Base-by-base conservation (phyloP, 1,284 basidiomycete genomes). In the Xerocomus nothofagi region DNA sequence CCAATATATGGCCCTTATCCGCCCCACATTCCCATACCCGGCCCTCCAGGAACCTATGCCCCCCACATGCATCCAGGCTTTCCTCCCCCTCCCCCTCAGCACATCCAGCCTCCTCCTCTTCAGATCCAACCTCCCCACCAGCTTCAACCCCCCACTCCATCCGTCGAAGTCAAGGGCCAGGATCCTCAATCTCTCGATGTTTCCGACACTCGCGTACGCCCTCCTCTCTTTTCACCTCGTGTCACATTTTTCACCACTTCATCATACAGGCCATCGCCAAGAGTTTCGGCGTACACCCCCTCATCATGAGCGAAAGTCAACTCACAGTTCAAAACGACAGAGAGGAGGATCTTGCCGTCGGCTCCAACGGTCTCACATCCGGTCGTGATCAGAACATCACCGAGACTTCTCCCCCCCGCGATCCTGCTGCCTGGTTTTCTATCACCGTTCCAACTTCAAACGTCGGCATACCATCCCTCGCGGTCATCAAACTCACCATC, bases 111-210 rank as follows among this genome's bases (percentile, higher is more conserved):
- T 9, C 67, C 68, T 21, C 68, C 68, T 54, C 60, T 57, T 30
- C 73, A 51, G 59, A 60, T 66, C 47, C 73, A 58, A 36, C 66
- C 56, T 55, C 58, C 51, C 48, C 68, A 69, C 20, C 59, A 66
- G 43, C 62, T 67, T 4, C 56, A 66, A 12, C 67, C 71, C 0
- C 12, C 42, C 8, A 57, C 23, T 55, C 61, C 23, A 0, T 49
- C 66, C 8, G 57, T 66, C 31, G 79, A 81, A 53, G 76, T 82
- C 62, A 83, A 81, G 63, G 86, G 86, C 37, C 80, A 81, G 55
- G 88, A 91, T 63, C 88, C 88, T 9, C 79, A 84, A 51, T 78
- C 81, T 6, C 81, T 88, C 57, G 86, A 91, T 67, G 78, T 91
- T 74, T 84, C 86, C 37, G 82, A 77, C 63, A 78, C 83, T 4